These are phyloP conservation scores for Trametes versicolor DNA, from an alignment of 1,284 basidiomycete species.

Conservation along the genomic window DNA sequence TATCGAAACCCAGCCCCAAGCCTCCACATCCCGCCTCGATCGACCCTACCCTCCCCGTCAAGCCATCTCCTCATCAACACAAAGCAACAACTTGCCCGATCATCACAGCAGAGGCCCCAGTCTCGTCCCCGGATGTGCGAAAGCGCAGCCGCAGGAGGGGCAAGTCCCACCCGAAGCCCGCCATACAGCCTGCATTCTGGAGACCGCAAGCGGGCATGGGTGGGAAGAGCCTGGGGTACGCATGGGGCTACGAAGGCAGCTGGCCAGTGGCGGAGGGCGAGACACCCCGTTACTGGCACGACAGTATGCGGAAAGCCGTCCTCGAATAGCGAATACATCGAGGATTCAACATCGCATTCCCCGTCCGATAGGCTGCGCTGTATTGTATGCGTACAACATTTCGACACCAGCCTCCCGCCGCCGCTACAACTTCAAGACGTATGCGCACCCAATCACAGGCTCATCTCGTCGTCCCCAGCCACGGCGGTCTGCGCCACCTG, in stretches of 20 bases:
- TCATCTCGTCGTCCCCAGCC: slow-evolving; percentile 26
- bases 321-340: slow-evolving; percentile 4
- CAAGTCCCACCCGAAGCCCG: slow-evolving; percentile 26
- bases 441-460: slow-evolving; percentile 13
- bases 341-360: too few relatives aligned
- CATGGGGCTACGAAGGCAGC: slow-evolving; percentile 47
- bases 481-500: slow-evolving; percentile 27
- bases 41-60: slow-evolving; percentile 22
- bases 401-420: not conserved
- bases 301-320: slow-evolving; percentile 43
- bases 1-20: slow-evolving; percentile 22
- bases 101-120: slow-evolving; percentile 10
- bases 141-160: slow-evolving; percentile 30
- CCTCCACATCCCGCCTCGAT: slow-evolving; percentile 17
- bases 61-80: slow-evolving; percentile 38
- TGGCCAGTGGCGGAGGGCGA: slow-evolving; percentile 37
- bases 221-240: slow-evolving; percentile 46
- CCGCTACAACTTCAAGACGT: too few relatives aligned
- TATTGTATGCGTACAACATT: not conserved
- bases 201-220: slow-evolving; percentile 42
- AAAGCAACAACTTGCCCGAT: slow-evolving; percentile 34
- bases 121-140: slow-evolving; percentile 2
- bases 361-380: too few relatives aligned
- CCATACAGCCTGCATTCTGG: slow-evolving; percentile 44
- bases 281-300: slow-evolving; percentile 39